A percentile compares a stretch with the other conserved stretches of the same genome.
phyloP scores from a whole-genome alignment of 495 filamentous ascomycete genomes.

The Neurospora sp. region DNA sequence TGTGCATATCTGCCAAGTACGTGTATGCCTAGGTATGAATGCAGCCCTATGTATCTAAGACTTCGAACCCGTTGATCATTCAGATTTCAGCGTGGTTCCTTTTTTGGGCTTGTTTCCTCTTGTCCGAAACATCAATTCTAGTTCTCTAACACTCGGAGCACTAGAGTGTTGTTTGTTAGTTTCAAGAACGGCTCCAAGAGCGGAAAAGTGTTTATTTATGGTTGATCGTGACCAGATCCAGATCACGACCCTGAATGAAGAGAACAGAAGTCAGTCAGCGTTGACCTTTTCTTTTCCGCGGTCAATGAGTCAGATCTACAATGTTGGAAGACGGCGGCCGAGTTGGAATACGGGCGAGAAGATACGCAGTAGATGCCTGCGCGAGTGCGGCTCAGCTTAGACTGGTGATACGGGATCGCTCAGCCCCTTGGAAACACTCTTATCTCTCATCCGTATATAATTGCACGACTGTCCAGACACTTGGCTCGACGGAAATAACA shows the following conservation, averaged over 20 bases:
- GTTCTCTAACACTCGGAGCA: not conserved
- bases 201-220: not conserved
- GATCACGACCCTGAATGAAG: no score
- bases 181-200: not conserved
- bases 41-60: not conserved
- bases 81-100: not conserved
- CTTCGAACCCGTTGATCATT: not conserved
- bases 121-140: not conserved
- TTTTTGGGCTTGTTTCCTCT: not conserved
- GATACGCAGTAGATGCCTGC: not conserved
- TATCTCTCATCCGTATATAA: not conserved
- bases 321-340: not conserved
- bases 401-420: not conserved
- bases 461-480: not conserved
- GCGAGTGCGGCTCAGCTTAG: not conserved
- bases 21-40: not conserved
- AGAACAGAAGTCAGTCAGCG: no score
- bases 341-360: not conserved
- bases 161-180: not conserved
- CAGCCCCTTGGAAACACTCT: not conserved
- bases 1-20: not conserved
- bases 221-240: not conserved
- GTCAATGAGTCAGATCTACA: not conserved
- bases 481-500: not conserved
- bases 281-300: not conserved